A percentile compares a stretch with the other conserved stretches of the same genome.
Evolutionary conservation across 495 filamentous ascomycete species (phyloP).

Genomic region (Neurospora sp.): DNA sequence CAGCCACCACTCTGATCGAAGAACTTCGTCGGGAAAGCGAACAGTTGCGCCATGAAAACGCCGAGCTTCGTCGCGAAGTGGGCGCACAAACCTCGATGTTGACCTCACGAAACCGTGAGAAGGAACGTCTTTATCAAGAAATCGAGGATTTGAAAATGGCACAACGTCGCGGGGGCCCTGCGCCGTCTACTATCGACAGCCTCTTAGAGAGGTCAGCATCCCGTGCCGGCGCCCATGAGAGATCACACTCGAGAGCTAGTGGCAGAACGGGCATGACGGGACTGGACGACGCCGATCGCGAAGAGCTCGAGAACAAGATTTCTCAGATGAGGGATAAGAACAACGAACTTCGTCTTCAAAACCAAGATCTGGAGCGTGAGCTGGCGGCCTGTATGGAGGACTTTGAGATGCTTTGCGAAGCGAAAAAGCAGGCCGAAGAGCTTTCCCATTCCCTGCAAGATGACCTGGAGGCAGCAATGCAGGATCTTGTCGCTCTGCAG

Average conservation of each 20-base stretch:
- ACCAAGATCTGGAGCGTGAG: constrained; percentile 67
- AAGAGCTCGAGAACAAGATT: constrained; percentile 74
- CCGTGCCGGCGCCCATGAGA: constrained; percentile 53
- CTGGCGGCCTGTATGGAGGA: constrained; percentile 58
- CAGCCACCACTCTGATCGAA: constrained; percentile 57
- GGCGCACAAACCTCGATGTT: constrained; percentile 97
- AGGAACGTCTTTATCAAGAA: constrained; percentile 88
- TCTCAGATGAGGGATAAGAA: constrained; percentile 78
- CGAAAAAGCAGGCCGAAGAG: constrained; percentile 48
- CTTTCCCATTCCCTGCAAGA: constrained; percentile 56
- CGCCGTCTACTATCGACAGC: constrained; percentile 68
- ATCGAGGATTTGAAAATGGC: constrained; percentile 92
- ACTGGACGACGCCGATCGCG: constrained; percentile 72
- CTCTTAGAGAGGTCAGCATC: constrained; percentile 90
- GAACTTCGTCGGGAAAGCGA: constrained; percentile 53
- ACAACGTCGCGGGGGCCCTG: constrained; percentile 52
- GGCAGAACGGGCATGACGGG: constrained; percentile 48
- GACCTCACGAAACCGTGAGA: constrained; percentile 88
- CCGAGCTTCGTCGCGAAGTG: constrained; percentile 81
- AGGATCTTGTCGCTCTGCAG: constrained; percentile 74
- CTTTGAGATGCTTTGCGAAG: constrained; percentile 50
- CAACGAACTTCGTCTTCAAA: constrained; percentile 72
- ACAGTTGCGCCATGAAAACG: constrained; percentile 82
- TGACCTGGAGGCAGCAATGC: constrained; percentile 63
- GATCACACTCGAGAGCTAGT: constrained; percentile 63